Base-by-base conservation (phyloP, 805 yeast genomes). In the Lachancea meyersii region DNA sequence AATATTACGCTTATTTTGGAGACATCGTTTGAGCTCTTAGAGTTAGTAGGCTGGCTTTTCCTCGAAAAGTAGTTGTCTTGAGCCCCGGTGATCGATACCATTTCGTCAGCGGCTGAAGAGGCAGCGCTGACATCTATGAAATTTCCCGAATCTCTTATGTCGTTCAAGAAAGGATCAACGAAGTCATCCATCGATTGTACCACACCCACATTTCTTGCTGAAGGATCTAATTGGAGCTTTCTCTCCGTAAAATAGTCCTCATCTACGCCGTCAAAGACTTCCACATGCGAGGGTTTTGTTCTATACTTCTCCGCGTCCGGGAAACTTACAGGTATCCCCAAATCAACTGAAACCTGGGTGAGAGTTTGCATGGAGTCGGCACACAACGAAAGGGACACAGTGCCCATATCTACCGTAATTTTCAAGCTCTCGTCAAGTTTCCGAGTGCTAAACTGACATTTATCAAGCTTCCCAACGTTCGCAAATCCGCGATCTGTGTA, bases 281-380 rank as follows among this genome's bases (percentile, higher is more conserved):
- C 61, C 11, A 74, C 49, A 7, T 58, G 60, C 0, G 57, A 43
- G 3, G 52, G 53, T 26, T 59, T 53, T 4, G 43, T 35, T 38
- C 70, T 76, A 57, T 73, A 82, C 60, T 79, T 84, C 27, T 76
- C 75, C 2, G 76, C 77, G 46, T 79, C 79, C 1, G 71, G 68
- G 31, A 82, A 79, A 5, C 71, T 61, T 1, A 85, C 61, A 0
- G 89, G 88, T 11, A 76, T 77, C 51, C 83, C 85, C 52, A 89
- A 66, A 53, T 87, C 95, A 46, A 76, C 79, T 8, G 81, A 49
- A 7, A 85, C 53, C 48, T 83, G 94, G 2, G 78, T 47, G 32
- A 89, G 60, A 10, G 91, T 76, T 53, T 86, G 82, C 0, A 80
- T 72, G 0, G 96, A 86, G 57, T 89, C 97, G 1, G 96, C 91